Evolutionary conservation across 2,329 filamentous ascomycete species (phyloP).

Genomic region (Alternaria brassicicola): DNA sequence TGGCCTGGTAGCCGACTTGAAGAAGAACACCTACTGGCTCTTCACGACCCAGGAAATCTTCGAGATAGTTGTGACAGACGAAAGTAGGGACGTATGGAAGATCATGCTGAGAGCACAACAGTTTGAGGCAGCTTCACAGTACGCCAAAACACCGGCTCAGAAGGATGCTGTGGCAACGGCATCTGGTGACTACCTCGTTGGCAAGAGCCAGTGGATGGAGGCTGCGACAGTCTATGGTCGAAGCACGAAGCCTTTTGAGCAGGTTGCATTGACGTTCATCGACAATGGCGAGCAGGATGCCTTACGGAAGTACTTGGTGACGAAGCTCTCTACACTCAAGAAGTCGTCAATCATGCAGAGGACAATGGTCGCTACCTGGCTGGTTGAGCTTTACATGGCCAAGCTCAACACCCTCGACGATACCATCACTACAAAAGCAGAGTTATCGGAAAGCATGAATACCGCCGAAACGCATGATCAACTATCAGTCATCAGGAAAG

Average conservation of each 20-base stretch:
- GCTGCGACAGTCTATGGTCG: slow-evolving; percentile 90
- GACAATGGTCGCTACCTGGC: slow-evolving; percentile 93
- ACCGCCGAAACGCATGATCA: slow-evolving; percentile 74
- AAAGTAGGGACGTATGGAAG: slow-evolving; percentile 92
- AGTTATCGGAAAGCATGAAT: slow-evolving; percentile 74
- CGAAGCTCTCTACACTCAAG: slow-evolving; percentile 81
- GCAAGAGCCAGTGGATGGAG: slow-evolving; percentile 80
- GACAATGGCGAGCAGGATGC: slow-evolving; percentile 91
- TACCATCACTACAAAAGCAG: slow-evolving; percentile 86
- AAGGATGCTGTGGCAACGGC: slow-evolving; percentile 91
- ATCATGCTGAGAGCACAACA: slow-evolving; percentile 86
- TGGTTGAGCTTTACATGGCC: slow-evolving; percentile 95
- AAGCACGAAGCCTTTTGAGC: slow-evolving; percentile 96
- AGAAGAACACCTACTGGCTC: slow-evolving; percentile 97
- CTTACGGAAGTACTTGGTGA: slow-evolving; percentile 83
- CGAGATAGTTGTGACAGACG: slow-evolving; percentile 88
- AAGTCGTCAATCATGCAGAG: slow-evolving; percentile 89
- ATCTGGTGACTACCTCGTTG: slow-evolving; percentile 85
- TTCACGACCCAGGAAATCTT: slow-evolving; percentile 92
- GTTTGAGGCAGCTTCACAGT: slow-evolving; percentile 85
- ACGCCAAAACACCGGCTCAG: slow-evolving; percentile 79
- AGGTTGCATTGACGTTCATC: slow-evolving; percentile 89
- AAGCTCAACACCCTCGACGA: slow-evolving; percentile 95
- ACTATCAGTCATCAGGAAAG: slow-evolving; percentile 71
- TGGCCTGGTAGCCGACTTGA: slow-evolving; percentile 85